phyloP scores from a whole-genome alignment of 176 grass and related monocot species.

The Echinochloa phyllopogon region DNA sequence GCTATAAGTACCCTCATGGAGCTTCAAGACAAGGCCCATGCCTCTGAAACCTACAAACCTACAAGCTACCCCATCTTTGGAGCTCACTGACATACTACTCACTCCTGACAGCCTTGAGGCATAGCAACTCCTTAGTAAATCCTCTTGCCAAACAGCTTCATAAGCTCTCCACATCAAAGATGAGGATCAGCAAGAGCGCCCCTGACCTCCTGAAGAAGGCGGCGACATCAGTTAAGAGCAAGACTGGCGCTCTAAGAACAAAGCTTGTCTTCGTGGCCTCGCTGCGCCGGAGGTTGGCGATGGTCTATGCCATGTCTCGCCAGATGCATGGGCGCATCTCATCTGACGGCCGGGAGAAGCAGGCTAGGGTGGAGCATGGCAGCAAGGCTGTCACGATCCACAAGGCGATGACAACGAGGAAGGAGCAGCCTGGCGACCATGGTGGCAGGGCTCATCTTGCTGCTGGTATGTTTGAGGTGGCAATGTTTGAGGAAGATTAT shows the following conservation, averaged over 20 bases:
- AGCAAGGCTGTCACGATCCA: conserved; percentile 42
- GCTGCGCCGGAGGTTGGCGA: conserved; percentile 49
- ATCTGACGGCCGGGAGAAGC: background rate
- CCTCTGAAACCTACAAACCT: conserved; percentile 6
- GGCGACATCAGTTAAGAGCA: conserved; percentile 55
- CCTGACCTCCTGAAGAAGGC: conserved; percentile 71
- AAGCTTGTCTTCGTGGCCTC: conserved; percentile 61
- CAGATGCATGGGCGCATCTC: conserved; percentile 56
- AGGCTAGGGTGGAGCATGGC: background rate
- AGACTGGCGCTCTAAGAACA: conserved; percentile 52
- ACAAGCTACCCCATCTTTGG: background rate
- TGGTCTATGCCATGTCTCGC: conserved; percentile 49
- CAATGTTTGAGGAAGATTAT: conserved; percentile 33
- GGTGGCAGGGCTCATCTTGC: background rate
- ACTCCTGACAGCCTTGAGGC: conserved; percentile 27
- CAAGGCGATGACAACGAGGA: background rate
- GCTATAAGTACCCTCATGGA: conserved; percentile 59
- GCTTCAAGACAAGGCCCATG: conserved; percentile 58
- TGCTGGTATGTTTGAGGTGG: background rate
- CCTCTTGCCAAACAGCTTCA: conserved; percentile 20
- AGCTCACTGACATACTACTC: background rate
- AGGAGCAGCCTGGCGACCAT: background rate
- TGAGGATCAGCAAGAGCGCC: conserved; percentile 67
- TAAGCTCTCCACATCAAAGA: conserved; percentile 16
- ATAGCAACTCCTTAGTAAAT: background rate